Conservation (phyloP, 495 filamentous ascomycete species). For the Penicillium flavigenum region DNA sequence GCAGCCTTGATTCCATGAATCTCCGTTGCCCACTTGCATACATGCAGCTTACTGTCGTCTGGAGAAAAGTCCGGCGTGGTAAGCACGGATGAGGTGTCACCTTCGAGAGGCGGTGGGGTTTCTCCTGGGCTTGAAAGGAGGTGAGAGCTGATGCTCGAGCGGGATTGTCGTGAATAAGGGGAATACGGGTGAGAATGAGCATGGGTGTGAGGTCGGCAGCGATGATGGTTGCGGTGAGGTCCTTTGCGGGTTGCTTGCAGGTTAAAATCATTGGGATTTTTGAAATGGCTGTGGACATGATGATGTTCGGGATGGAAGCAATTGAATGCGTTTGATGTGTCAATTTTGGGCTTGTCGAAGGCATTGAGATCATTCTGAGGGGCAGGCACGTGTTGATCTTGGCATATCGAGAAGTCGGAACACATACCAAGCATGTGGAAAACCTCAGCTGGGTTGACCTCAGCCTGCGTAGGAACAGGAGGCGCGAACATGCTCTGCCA, state of each 20-base stretch:
- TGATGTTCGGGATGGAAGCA: constrained; percentile 34
- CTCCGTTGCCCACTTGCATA: constrained; percentile 40
- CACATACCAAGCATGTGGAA: constrained; percentile 47
- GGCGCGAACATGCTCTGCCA: constrained; percentile 28
- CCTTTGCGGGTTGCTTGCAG: constrained; percentile 27
- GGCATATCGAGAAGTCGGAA: constrained; percentile 34
- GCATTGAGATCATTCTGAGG: constrained; percentile 19
- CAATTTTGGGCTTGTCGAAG: constrained; percentile 17
- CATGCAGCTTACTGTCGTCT: constrained; percentile 34
- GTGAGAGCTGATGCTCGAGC: constrained; percentile 46
- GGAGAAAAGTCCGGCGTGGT: constrained; percentile 42
- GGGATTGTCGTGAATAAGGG: constrained; percentile 44
- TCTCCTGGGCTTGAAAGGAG: constrained; percentile 42
- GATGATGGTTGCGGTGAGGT: constrained; percentile 42
- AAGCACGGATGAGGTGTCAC: constrained; percentile 38
- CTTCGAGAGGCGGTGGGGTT: constrained; percentile 46
- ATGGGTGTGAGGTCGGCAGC: constrained; percentile 38
- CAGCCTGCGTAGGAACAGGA: constrained; percentile 29
- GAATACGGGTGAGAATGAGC: constrained; percentile 40
- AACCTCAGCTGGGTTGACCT: constrained; percentile 41
- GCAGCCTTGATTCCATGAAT: constrained; percentile 31
- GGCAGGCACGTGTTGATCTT: constrained; percentile 31
- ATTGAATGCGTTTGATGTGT: constrained; percentile 24
- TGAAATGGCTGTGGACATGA: constrained; percentile 30
- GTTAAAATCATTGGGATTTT: constrained; percentile 31